These are phyloP conservation scores for Peribolospora kevripleyi DNA, from an alignment of 768 basidiomycete species.

Conservation along the genomic window DNA sequence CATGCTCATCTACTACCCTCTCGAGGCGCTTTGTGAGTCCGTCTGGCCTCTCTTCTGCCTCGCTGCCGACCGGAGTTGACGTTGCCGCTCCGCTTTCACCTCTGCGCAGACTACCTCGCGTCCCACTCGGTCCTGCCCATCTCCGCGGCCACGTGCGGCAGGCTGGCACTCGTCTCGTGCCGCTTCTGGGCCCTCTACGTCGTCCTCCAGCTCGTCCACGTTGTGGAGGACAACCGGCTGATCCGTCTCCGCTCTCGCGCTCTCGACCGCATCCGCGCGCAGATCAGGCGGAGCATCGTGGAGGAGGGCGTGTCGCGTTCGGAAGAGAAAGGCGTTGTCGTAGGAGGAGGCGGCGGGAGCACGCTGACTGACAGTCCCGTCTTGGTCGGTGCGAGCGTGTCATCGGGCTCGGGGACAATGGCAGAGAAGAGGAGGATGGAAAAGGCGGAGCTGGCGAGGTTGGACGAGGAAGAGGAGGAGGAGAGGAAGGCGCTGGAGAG, in stretches of 20 bases:
- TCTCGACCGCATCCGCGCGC: neutral
- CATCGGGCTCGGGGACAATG: constrained; percentile 9
- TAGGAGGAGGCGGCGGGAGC: neutral
- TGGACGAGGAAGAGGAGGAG: constrained; percentile 1
- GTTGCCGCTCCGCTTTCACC: neutral
- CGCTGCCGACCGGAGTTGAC: neutral
- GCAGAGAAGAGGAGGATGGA: constrained; percentile 19
- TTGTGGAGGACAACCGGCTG: constrained; percentile 40
- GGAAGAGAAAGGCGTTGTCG: constrained; percentile 29
- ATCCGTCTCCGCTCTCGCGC: neutral
- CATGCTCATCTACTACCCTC: constrained; percentile 18
- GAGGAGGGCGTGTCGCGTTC: constrained; percentile 29
- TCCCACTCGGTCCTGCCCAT: constrained; percentile 10
- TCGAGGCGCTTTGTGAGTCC: constrained; percentile 16
- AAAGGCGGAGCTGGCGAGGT: neutral
- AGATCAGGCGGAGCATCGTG: constrained; percentile 17
- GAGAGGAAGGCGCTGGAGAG: constrained; percentile 24
- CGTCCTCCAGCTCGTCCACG: constrained; percentile 46
- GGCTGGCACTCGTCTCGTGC: constrained; percentile 41
- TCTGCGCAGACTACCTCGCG: constrained; percentile 12
- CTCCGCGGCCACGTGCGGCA: neutral
- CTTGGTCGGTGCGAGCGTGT: constrained; percentile 1
- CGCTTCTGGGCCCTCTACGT: constrained; percentile 65
- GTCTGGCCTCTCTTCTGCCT: neutral
- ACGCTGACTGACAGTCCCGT: constrained; percentile 6